Percentiles rank a stretch among this genome's conserved stretches.
Conservation (phyloP, 371 early-diverging fungal species). For the Actinomortierella ambigua region DNA sequence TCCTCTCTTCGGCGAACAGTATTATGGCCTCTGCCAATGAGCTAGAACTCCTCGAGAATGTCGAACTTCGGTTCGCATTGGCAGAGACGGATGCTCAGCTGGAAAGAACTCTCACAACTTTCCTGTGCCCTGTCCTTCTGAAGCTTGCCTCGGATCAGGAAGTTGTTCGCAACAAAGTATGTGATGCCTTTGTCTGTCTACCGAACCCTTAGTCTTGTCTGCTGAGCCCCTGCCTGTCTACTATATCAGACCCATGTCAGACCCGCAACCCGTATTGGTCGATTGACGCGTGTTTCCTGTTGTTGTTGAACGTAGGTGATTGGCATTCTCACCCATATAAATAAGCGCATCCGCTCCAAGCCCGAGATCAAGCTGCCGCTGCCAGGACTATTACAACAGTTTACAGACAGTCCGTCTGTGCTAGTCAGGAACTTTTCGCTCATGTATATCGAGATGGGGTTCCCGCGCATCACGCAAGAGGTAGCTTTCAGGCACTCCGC, state of each 20-base stretch:
- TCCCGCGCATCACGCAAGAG: conserved; percentile 52
- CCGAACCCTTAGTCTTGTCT: background rate
- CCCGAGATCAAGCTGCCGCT: conserved; percentile 67
- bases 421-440: conserved; percentile 75
- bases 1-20: too few species aligned
- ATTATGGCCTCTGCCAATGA: too few species aligned
- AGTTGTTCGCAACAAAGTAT: conserved; percentile 55
- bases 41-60: conserved; percentile 74
- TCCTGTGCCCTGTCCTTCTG: conserved; percentile 78
- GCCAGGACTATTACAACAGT: conserved; percentile 57
- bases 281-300: too few species aligned
- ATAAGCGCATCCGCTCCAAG: conserved; percentile 74
- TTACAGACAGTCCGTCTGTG: conserved; percentile 41
- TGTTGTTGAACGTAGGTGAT: conserved; percentile 72
- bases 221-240: too few species aligned
- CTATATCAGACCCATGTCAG: background rate
- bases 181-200: background rate
- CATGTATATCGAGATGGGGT: conserved; percentile 78
- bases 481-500: too few species aligned
- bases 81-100: conserved; percentile 77
- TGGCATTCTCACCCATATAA: conserved; percentile 79
- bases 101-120: conserved; percentile 67
- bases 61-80: conserved; percentile 87
- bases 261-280: too few species aligned
- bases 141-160: conserved; percentile 71